A percentile compares a stretch with the other conserved stretches of the same genome.
Evolutionary conservation across 2,329 filamentous ascomycete genomes (phyloP).

Genomic region (Diaporthe caulivora): DNA sequence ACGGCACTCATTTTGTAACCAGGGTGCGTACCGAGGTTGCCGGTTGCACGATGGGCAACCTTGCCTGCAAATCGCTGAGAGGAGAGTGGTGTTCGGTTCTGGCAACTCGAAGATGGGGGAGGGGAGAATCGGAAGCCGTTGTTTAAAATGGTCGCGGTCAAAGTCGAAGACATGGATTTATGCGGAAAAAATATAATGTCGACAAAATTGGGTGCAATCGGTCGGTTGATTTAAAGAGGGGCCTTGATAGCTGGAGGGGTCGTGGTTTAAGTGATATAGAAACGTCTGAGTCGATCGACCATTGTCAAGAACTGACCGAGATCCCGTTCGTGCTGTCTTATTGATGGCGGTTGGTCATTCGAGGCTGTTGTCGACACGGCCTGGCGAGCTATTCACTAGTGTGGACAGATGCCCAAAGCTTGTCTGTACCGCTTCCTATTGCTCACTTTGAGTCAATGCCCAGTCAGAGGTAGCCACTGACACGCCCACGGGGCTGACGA

Average conservation of each 20-base stretch:
- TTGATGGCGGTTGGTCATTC: constrained; percentile 28
- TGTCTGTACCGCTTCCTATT: constrained; percentile 25
- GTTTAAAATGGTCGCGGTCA: constrained; percentile 32
- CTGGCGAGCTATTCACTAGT: background rate
- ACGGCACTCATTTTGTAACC: constrained; percentile 37
- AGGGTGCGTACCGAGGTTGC: constrained; percentile 16
- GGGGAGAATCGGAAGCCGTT: constrained; percentile 36
- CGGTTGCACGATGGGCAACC: background rate
- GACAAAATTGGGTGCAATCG: background rate
- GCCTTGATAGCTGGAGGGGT: constrained; percentile 4
- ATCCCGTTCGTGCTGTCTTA: constrained; percentile 31
- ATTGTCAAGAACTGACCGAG: background rate
- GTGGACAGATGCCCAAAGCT: background rate
- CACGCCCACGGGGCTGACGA: constrained; percentile 17
- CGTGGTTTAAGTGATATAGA: background rate
- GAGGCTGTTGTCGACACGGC: constrained; percentile 1
- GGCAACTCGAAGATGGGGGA: constrained; percentile 29
- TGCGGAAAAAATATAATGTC: background rate
- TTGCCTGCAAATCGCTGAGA: constrained; percentile 7
- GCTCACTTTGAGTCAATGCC: constrained; percentile 37
- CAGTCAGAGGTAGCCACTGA: constrained; percentile 27
- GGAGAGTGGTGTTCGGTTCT: constrained; percentile 14
- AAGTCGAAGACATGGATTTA: constrained; percentile 39
- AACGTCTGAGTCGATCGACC: constrained; percentile 22
- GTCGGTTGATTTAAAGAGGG: constrained; percentile 1